These are phyloP conservation scores for Gynostemma pentaphyllum DNA, from an alignment of 306 rosid genomes.

Conservation along the genomic window DNA sequence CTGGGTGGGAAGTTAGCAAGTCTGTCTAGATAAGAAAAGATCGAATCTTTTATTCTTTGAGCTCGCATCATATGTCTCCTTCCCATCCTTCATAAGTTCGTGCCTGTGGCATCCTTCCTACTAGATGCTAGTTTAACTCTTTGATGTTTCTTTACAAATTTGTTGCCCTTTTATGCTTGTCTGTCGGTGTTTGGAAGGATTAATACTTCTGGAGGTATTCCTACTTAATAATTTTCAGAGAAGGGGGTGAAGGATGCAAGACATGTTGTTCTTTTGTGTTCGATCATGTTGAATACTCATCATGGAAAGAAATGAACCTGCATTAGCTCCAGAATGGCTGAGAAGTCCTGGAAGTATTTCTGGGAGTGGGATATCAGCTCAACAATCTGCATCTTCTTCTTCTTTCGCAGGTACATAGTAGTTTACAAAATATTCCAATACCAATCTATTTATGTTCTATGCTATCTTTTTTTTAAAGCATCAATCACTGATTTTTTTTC, in stretches of 20 bases:
- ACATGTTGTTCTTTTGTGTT: slow-evolving; percentile 21
- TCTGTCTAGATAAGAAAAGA: background rate
- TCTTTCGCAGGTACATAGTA: slow-evolving; percentile 50
- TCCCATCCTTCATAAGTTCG: background rate
- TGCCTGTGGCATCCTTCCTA: background rate
- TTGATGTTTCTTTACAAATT: background rate
- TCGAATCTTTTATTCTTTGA: background rate
- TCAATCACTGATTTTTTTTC: background rate
- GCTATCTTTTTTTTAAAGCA: slow-evolving; percentile 3
- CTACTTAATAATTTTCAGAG: background rate
- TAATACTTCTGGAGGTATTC: background rate
- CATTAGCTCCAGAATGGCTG: slow-evolving; percentile 98
- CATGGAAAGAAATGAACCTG: slow-evolving; percentile 96
- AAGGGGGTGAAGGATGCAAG: slow-evolving; percentile 42
- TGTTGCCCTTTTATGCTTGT: background rate
- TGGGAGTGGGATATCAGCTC: slow-evolving; percentile 88
- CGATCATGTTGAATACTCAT: slow-evolving; percentile 81
- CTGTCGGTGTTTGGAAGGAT: background rate
- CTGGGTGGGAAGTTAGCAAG: background rate
- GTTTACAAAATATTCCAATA: background rate
- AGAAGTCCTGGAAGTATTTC: slow-evolving; percentile 81
- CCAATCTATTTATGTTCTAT: background rate
- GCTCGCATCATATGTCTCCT: background rate
- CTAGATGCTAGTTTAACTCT: background rate
- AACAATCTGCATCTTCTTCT: slow-evolving; percentile 37